Conservation (phyloP, 495 filamentous ascomycete genomes). For the Aspergillus nidulans region DNA sequence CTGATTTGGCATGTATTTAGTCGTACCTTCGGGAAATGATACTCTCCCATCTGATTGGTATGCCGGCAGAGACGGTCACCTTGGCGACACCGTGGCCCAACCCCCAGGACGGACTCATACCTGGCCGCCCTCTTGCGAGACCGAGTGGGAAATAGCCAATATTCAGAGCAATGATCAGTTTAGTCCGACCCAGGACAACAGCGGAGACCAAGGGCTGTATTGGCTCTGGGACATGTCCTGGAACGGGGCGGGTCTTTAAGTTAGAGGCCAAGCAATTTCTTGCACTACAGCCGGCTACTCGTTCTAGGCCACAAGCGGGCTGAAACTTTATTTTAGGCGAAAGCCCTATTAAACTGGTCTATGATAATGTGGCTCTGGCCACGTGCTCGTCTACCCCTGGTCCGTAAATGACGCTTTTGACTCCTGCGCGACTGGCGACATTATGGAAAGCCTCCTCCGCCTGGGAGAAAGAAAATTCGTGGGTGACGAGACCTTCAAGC, state of each 20-base stretch:
- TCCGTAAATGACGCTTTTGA: conserved; percentile 32
- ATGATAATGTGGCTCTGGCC: conserved; percentile 13
- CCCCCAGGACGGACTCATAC: background rate
- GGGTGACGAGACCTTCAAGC: conserved; percentile 37
- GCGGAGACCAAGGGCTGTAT: conserved; percentile 21
- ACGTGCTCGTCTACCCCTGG: conserved; percentile 20
- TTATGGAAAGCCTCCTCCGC: conserved; percentile 5
- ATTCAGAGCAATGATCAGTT: background rate
- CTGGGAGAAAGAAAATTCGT: background rate
- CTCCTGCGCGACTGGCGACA: conserved; percentile 13
- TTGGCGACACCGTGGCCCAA: background rate
- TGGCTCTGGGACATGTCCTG: conserved; percentile 30
- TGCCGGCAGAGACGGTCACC: conserved; percentile 1
- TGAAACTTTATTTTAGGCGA: too few relatives aligned
- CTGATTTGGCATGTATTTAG: too few relatives aligned
- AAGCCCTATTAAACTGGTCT: background rate
- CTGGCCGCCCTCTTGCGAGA: background rate
- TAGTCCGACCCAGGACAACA: background rate
- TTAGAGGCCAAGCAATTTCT: background rate
- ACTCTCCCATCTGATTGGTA: background rate
- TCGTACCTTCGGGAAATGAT: conserved; percentile 12
- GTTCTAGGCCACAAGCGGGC: too few relatives aligned
- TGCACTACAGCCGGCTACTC: background rate
- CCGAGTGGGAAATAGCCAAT: background rate
- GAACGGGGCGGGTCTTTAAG: conserved; percentile 10